These are phyloP conservation scores for Gardenia jasminoides DNA, from an alignment of 257 asterid species.

Conservation along the genomic window DNA sequence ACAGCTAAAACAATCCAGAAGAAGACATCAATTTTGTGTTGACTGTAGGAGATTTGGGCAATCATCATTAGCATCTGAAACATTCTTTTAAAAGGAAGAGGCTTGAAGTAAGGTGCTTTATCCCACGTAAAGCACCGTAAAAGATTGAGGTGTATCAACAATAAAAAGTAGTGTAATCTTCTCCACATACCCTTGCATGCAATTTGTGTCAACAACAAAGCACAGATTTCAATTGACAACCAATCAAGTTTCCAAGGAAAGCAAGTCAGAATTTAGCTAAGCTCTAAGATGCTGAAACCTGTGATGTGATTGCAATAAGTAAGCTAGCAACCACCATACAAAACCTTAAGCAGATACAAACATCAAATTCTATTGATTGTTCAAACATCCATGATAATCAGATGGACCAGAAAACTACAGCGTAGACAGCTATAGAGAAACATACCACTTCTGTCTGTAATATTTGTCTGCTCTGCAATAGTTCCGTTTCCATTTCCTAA, in stretches of 20 bases:
- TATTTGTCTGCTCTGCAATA: slow-evolving; percentile 69
- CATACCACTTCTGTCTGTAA: slow-evolving; percentile 78
- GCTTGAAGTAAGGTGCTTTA: background rate
- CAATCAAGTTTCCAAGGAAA: background rate
- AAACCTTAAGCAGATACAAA: background rate
- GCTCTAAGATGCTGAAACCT: background rate
- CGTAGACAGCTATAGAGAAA: slow-evolving; percentile 11
- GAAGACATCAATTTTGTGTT: background rate
- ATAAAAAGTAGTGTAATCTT: background rate
- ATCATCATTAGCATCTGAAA: background rate
- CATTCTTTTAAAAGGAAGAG: background rate
- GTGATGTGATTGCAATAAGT: background rate
- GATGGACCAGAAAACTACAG: background rate
- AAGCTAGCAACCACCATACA: background rate
- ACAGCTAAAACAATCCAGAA: background rate
- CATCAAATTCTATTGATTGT: background rate
- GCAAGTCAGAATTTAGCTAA: background rate
- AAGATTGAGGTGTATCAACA: background rate
- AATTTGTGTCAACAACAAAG: background rate
- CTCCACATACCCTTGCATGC: background rate
- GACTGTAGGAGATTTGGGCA: background rate
- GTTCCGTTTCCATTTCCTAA: slow-evolving; percentile 90
- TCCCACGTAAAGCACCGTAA: background rate
- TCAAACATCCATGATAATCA: background rate
- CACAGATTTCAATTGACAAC: background rate